Evolutionary conservation across 108 stramenopile species (phyloP), one percentile per base, ranked within the genome.

Genomic region (Cyclotella sp.): DNA sequence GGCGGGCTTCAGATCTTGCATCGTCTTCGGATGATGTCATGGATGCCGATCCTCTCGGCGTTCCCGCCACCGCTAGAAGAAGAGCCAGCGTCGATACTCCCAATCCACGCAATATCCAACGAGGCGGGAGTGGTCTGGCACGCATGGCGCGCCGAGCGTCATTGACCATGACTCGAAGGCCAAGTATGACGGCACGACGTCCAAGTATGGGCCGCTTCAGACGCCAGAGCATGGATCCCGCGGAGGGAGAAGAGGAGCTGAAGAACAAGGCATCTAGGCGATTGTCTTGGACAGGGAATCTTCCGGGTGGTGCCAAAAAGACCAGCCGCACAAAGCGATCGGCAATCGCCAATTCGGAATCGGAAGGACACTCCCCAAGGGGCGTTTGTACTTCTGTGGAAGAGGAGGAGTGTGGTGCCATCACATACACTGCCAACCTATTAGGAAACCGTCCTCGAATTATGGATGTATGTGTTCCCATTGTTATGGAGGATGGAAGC

Each of bases 381-480:
- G 3, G 24, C 12, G 21, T 27, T 18, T 60, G 67, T 1, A 26
- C 62, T 15, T 6, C 60, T 3, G 57, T 73, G 7, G 69, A 53
- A 5, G 94, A 95, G 83, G 85, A 84, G 61, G 94, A 95, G 65
- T 78, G 78, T 62, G 94, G 90, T 4, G 90, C 84, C 13, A 93
- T 95, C 30, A 91, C 92, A 0, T 95, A 95, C 81, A 91, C 94
- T 4, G 94, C 94, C 22, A 95, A 95, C 53, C 70, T 95, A 39
- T 58, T 95, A 12, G 94, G 94, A 16, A 93, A 91, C 76, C 82
- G 94, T 58, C 94, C 94, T 8, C 85, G 94, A 39, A 93, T 93
- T 0, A 92, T 95, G 94, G 91, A 95, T 72, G 94, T 95, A n/a
- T 91, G 92, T 59, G 87, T 95, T 66, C 94, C 94, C 19, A 90